A percentile compares a stretch with the other conserved stretches of the same genome.
phyloP scores from a whole-genome alignment of 768 basidiomycete species.

The Amanita muscaria region DNA sequence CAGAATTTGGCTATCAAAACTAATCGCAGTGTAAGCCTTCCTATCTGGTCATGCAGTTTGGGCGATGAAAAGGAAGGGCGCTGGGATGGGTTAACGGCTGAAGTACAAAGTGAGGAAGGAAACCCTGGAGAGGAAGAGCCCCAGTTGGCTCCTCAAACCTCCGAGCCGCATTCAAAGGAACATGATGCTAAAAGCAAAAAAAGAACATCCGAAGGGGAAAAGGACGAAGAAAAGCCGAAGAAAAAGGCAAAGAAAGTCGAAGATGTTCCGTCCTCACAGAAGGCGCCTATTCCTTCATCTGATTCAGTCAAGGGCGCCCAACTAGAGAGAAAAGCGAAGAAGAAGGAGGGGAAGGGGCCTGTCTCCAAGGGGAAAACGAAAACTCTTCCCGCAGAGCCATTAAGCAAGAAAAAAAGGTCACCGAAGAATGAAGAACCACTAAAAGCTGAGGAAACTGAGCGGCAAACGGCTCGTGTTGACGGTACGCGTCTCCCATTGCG shows the following conservation, averaged over 20 bases:
- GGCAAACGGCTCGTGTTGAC: no score
- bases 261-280: background rate
- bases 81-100: slow-evolving; percentile 43
- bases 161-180: slow-evolving; percentile 12
- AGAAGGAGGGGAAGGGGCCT: no score
- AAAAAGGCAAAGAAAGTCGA: slow-evolving; percentile 33
- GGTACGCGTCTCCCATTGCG: no score
- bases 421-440: no score
- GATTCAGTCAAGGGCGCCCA: no score
- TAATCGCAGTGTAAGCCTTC: slow-evolving; percentile 72
- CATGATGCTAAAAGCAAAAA: slow-evolving; percentile 24
- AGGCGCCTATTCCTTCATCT: background rate
- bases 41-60: slow-evolving; percentile 83
- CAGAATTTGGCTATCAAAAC: slow-evolving; percentile 89
- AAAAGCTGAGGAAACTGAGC: no score
- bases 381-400: no score
- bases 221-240: slow-evolving; percentile 30
- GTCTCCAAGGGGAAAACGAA: no score
- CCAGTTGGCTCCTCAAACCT: slow-evolving; percentile 4
- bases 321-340: no score
- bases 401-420: no score
- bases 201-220: slow-evolving; percentile 26
- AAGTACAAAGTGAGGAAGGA: slow-evolving; percentile 19
- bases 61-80: slow-evolving; percentile 48
- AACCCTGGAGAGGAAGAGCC: slow-evolving; percentile 15